Evolutionary conservation across 352 stramenopile species (phyloP).

Genomic region (Elongisporangium anandrum): DNA sequence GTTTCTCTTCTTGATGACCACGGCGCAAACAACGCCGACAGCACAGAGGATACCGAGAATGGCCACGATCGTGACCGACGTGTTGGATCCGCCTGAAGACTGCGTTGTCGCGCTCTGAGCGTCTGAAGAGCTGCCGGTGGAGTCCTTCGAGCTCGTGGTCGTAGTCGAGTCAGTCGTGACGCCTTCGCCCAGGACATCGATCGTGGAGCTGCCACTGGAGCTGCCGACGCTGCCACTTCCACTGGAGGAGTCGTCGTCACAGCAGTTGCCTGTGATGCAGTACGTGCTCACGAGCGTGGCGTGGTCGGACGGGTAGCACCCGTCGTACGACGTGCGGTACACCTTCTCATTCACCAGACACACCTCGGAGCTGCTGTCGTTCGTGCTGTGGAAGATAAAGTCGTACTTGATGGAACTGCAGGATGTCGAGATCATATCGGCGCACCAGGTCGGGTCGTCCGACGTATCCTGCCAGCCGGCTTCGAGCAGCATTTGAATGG

Average conservation of each 20-base stretch:
- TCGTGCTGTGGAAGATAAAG: slow-evolving; percentile 43
- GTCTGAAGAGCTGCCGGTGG: slow-evolving; percentile 8
- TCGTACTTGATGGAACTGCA: slow-evolving; percentile 68
- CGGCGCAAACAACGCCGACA: slow-evolving; percentile 37
- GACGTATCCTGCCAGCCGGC: slow-evolving; percentile 47
- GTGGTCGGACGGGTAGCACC: slow-evolving; percentile 78
- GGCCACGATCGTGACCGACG: slow-evolving; percentile 38
- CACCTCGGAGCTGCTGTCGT: slow-evolving; percentile 20
- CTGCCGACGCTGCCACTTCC: slow-evolving; percentile 9
- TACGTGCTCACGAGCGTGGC: slow-evolving; percentile 50
- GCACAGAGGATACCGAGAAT: slow-evolving; percentile 42
- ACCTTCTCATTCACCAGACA: slow-evolving; percentile 57
- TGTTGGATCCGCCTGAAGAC: slow-evolving; percentile 20
- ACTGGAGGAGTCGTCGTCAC: slow-evolving; percentile 29
- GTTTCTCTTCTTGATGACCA: slow-evolving; percentile 59
- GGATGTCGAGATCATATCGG: slow-evolving; percentile 48
- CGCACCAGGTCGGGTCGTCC: slow-evolving; percentile 58
- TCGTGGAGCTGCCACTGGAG: slow-evolving; percentile 1
- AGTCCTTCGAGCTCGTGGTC: slow-evolving; percentile 5
- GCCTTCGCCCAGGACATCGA: slow-evolving; percentile 15
- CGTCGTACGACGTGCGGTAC: slow-evolving; percentile 51
- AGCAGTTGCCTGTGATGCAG: slow-evolving; percentile 59
- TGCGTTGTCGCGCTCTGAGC: slow-evolving; percentile 38
- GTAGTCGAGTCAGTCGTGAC: slow-evolving; percentile 2
- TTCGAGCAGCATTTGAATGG: slow-evolving; percentile 52